These are phyloP conservation scores for Rosa hybrid DNA, from an alignment of 331 rosid species.

Conservation along the genomic window DNA sequence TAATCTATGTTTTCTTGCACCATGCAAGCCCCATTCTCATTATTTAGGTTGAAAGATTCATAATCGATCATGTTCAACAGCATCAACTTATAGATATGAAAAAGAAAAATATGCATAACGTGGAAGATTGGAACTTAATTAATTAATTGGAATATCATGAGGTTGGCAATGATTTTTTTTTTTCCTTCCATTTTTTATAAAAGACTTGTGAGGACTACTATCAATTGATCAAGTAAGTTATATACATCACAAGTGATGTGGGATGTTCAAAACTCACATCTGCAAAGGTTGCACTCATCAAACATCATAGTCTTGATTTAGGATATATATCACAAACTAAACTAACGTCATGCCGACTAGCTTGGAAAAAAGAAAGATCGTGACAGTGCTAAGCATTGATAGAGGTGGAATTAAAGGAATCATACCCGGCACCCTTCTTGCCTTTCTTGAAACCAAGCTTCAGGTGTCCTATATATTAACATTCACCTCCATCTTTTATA, in stretches of 20 bases:
- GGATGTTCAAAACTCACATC: neutral
- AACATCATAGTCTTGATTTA: neutral
- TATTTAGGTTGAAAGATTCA: neutral
- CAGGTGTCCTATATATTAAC: slow-evolving; percentile 23
- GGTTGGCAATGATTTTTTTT: neutral
- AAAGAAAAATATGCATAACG: neutral
- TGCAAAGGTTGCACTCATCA: neutral
- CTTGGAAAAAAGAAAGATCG: slow-evolving; percentile 19
- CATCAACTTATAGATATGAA: neutral
- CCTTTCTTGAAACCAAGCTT: slow-evolving; percentile 44
- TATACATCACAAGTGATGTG: neutral
- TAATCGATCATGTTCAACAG: neutral
- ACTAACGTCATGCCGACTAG: neutral
- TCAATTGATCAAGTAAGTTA: neutral
- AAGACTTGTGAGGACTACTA: neutral
- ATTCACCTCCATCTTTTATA: neutral
- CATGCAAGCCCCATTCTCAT: neutral
- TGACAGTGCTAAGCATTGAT: slow-evolving; percentile 46
- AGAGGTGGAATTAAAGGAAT: slow-evolving; percentile 46
- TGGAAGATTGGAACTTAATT: neutral
- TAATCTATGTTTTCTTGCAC: neutral
- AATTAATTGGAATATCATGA: neutral
- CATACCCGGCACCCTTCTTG: slow-evolving; percentile 38
- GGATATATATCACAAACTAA: neutral
- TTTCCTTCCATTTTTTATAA: neutral